A percentile compares a stretch with the other conserved stretches of the same genome.
These are phyloP conservation scores for Phytophthora macrochlamydospora DNA, from an alignment of 352 stramenopile genomes.

Conservation along the genomic window DNA sequence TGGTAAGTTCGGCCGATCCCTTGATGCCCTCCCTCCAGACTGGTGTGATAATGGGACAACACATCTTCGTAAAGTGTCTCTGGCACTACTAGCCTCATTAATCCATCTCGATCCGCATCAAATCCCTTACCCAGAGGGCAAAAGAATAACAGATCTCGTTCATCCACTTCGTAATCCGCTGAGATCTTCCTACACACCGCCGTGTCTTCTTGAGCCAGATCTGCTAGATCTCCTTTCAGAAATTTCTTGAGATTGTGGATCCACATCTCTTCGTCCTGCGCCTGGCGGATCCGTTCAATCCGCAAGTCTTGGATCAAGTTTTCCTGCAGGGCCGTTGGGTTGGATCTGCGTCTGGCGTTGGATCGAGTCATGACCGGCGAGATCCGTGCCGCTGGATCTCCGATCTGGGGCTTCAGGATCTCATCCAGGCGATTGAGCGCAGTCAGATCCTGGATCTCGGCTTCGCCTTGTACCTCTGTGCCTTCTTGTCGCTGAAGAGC, in stretches of 20 bases:
- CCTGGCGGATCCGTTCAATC: neutral
- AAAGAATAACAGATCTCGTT: conserved; percentile 5
- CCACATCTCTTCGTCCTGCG: conserved; percentile 9
- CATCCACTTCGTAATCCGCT: conserved; percentile 1
- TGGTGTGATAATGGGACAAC: no score
- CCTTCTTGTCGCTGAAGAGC: neutral
- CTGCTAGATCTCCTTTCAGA: neutral
- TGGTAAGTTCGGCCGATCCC: no score
- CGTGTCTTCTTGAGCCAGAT: neutral
- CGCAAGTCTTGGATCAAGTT: neutral
- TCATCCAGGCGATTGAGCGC: neutral
- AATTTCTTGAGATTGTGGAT: conserved; percentile 5
- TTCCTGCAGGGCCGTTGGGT: neutral
- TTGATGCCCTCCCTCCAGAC: no score
- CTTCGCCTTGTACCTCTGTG: neutral
- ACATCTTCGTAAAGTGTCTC: no score
- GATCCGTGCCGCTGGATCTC: neutral
- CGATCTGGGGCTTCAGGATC: neutral
- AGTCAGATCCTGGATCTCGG: neutral
- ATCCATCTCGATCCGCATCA: neutral
- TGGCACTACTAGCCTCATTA: no score
- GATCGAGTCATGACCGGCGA: neutral
- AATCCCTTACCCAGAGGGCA: neutral
- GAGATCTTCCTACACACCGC: neutral
- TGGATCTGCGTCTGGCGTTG: neutral